Conservation (phyloP, 495 filamentous ascomycete species). For the Tuber microsphaerosporum region DNA sequence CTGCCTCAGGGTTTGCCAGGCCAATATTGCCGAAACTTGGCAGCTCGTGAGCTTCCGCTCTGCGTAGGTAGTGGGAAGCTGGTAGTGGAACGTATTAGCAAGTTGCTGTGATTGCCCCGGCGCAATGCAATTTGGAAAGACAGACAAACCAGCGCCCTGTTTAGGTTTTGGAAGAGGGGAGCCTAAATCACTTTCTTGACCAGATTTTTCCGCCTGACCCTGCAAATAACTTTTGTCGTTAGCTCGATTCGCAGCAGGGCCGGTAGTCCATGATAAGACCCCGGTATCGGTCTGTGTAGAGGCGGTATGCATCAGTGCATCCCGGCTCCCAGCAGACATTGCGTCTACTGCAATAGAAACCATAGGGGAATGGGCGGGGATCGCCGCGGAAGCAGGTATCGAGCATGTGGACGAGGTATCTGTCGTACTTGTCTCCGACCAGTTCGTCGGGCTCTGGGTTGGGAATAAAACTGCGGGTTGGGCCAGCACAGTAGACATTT, state of each 20-base stretch:
- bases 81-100: conserved; percentile 14
- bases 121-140: not conserved
- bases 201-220: not conserved
- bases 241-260: conserved; percentile 9
- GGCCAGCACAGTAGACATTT: not conserved
- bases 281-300: conserved; percentile 25
- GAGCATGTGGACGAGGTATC: not conserved
- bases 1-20: conserved; percentile 26
- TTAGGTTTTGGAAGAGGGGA: conserved; percentile 10
- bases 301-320: conserved; percentile 20
- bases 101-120: not conserved
- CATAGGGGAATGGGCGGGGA: not conserved
- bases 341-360: not conserved
- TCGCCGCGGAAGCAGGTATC: not conserved
- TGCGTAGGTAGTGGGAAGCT: conserved; percentile 30
- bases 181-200: not conserved
- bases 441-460: not conserved
- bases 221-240: not conserved
- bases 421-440: not conserved
- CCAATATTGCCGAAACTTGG: conserved; percentile 30
- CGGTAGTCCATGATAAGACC: conserved; percentile 8
- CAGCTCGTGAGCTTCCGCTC: conserved; percentile 22
- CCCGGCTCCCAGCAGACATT: conserved; percentile 2
- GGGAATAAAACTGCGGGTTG: not conserved
- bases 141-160: conserved; percentile 23